Percentiles rank a stretch among this genome's conserved stretches.
phyloP scores from a whole-genome alignment of 495 filamentous ascomycete species.

The Xylaria sp. region DNA sequence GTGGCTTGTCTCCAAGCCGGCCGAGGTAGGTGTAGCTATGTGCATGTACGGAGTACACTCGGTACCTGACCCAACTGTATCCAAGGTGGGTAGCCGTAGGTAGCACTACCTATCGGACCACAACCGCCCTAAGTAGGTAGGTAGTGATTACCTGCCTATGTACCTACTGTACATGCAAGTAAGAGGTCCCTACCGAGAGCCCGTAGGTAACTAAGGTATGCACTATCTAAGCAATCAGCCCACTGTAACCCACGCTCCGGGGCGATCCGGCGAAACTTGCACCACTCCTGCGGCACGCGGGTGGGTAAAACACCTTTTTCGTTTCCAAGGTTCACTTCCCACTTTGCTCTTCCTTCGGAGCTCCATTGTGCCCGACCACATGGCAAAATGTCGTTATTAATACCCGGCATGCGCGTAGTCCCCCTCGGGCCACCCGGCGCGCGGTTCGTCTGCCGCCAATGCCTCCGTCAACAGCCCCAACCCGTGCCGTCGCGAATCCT shows the following conservation, averaged over 20 bases:
- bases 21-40: no score
- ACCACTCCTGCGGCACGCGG: background rate
- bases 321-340: background rate
- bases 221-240: no score
- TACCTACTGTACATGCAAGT: no score
- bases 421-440: conserved; percentile 61
- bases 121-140: no score
- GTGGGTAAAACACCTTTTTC: background rate
- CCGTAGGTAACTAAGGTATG: no score
- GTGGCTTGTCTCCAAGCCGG: background rate
- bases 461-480: conserved; percentile 52
- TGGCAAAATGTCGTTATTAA: conserved; percentile 52
- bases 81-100: no score
- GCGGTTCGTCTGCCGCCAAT: conserved; percentile 70
- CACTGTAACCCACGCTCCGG: background rate
- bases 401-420: conserved; percentile 59
- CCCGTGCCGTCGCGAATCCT: conserved; percentile 40
- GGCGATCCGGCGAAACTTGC: background rate
- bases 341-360: background rate
- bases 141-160: background rate
- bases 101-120: background rate
- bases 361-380: conserved; percentile 22
- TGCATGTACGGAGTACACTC: no score
- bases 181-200: no score
- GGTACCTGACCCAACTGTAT: no score